phyloP scores from a whole-genome alignment of 768 basidiomycete species.

The Tylopilus balloui region DNA sequence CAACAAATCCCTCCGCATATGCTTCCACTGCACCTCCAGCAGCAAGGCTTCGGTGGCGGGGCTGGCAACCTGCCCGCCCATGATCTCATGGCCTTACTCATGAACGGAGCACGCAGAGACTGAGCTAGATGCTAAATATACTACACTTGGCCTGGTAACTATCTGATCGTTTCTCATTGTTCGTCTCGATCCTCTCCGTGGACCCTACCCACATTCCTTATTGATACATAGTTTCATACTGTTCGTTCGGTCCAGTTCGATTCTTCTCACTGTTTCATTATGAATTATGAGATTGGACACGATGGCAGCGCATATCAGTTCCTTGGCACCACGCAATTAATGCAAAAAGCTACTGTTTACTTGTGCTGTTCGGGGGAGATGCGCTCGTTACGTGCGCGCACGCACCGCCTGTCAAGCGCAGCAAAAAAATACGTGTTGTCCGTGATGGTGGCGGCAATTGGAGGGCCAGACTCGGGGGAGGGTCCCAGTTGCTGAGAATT shows the following conservation, averaged over 20 bases:
- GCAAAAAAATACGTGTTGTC: neutral
- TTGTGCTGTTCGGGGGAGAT: conserved; percentile 6
- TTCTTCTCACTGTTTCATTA: conserved; percentile 24
- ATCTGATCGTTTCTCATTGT: conserved; percentile 9
- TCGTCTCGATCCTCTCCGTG: conserved; percentile 14
- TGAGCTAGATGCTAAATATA: conserved; percentile 34
- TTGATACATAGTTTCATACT: conserved; percentile 30
- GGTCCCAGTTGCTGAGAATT: conserved; percentile 20
- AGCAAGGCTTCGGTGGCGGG: conserved; percentile 45
- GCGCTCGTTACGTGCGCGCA: conserved; percentile 11
- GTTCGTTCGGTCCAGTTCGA: conserved; percentile 9
- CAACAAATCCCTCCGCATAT: conserved; percentile 54
- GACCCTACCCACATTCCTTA: conserved; percentile 31
- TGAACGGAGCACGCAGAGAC: conserved; percentile 68
- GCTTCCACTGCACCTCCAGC: conserved; percentile 56
- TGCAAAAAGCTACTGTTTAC: neutral
- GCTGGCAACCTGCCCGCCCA: conserved; percentile 56
- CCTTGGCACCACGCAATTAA: conserved; percentile 1
- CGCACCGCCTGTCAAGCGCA: conserved; percentile 7
- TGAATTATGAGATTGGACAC: conserved; percentile 21
- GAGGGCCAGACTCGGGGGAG: conserved; percentile 6
- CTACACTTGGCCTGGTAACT: conserved; percentile 6
- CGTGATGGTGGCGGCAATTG: conserved; percentile 18
- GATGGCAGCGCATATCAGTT: neutral
- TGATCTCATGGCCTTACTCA: conserved; percentile 79